These are phyloP conservation scores for Neurospora terricola DNA, from an alignment of 495 filamentous ascomycete genomes.

Conservation along the genomic window DNA sequence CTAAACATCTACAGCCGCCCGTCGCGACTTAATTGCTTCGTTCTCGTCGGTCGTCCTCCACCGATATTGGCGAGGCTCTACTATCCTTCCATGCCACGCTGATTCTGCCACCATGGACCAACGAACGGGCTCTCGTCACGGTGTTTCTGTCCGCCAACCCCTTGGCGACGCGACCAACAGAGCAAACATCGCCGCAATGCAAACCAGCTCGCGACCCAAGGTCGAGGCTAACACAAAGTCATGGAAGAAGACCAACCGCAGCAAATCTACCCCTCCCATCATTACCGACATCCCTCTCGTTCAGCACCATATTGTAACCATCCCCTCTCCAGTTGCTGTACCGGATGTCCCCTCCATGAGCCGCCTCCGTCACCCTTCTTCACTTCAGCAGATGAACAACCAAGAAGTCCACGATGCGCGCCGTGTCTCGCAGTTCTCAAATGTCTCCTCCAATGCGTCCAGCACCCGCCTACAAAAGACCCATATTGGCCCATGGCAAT, in stretches of 20 bases:
- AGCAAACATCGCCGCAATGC: constrained; percentile 28
- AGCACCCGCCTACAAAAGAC: constrained; percentile 51
- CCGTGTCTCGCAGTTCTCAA: constrained; percentile 64
- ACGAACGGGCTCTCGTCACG: constrained; percentile 13
- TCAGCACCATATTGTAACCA: neutral
- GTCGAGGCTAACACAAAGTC: neutral
- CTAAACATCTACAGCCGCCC: neutral
- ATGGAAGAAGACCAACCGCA: constrained; percentile 1
- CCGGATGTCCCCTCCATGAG: neutral
- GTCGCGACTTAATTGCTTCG: neutral
- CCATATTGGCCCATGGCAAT: constrained; percentile 78
- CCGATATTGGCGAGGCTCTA: constrained; percentile 1
- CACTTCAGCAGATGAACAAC: constrained; percentile 30
- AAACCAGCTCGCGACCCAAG: neutral
- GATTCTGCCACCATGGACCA: constrained; percentile 24
- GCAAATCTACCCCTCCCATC: constrained; percentile 6
- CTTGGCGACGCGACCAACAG: constrained; percentile 39
- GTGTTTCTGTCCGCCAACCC: constrained; percentile 28
- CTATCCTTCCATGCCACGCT: neutral
- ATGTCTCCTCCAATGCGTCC: constrained; percentile 48
- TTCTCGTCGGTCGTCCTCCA: neutral
- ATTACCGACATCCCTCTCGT: neutral
- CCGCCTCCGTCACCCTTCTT: neutral
- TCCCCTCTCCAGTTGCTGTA: neutral
- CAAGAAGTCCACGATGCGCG: constrained; percentile 38